Conservation (phyloP, 331 rosid species). For the Dryas integrifolia region DNA sequence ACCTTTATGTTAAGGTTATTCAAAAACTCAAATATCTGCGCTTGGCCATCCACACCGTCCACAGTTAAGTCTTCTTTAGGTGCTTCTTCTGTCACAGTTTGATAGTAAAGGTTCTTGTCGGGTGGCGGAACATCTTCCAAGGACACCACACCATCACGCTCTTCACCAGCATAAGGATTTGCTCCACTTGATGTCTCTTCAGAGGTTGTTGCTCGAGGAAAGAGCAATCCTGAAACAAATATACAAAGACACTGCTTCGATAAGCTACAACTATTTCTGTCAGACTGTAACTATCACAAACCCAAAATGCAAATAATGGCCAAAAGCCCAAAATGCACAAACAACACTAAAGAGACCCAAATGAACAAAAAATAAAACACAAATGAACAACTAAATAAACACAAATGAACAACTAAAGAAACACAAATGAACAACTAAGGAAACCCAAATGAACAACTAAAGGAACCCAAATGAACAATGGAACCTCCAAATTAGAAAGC, state of each 20-base stretch:
- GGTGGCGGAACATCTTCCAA: constrained; percentile 40
- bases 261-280: background rate
- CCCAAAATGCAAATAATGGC: background rate
- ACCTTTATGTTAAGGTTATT: constrained; percentile 51
- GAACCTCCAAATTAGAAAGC: background rate
- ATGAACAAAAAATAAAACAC: background rate
- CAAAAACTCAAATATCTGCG: constrained; percentile 34
- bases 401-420: background rate
- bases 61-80: constrained; percentile 31
- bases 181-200: constrained; percentile 56
- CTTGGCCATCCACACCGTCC: constrained; percentile 44
- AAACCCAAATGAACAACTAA: background rate
- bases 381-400: background rate
- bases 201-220: constrained; percentile 45
- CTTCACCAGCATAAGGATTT: constrained; percentile 33
- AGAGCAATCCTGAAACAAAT: constrained; percentile 44
- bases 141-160: constrained; percentile 35
- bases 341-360: background rate
- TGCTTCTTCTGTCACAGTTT: constrained; percentile 27
- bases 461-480: background rate
- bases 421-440: background rate
- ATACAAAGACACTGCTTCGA: background rate
- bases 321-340: background rate
- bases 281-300: background rate
- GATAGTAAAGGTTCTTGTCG: constrained; percentile 34